Evolutionary conservation across 441 rosid genomes (phyloP), one percentile per base, ranked within the genome.

Genomic region (Melastoma candidum): DNA sequence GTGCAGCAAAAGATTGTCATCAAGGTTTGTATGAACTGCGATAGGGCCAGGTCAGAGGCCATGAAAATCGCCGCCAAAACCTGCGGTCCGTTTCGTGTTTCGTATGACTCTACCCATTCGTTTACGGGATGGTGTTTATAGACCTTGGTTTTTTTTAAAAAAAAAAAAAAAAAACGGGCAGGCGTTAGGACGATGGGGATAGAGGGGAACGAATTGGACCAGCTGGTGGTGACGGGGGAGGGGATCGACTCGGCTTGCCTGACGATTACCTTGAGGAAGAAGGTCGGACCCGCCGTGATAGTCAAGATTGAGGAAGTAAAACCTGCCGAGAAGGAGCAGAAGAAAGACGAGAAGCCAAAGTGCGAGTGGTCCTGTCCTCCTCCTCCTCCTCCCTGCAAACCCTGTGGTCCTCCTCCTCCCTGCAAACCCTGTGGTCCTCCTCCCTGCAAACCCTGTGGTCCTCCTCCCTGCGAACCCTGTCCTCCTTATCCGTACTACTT

Each of bases 1-100:
- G 44, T 29, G 56, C 46, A 52, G 56, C 2, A 52, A 36, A 52
- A 52, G 56, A 52, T 52, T 3, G 56, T 52, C 26, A 52, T 52
- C 43, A 10, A 9, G 8, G 7, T 52, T 24, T 52, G 45, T 44
- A 52, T 52, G 56, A 44, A 52, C 44, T 36, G 46, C 9, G 46
- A 52, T 9, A 36, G 22, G 22, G 26, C 56, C 45, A 52, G 56
- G 29, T 52, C 56, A 0, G 29, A 52, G 56, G 56, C 56, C 25
- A 52, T 52, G 56, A 52, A 52, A 44, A 29, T 52, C 41, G 56
- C 56, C 5, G 46, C 46, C 46, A 7, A 36, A 1, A 44, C 56
- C 22, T n/a, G 22, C 9, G 56, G 56, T 52, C 22, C 22, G 22
- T 17, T 17, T 17, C 22, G 1, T 13, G 56, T 52, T 43, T 10